Evolutionary conservation across 2,329 filamentous ascomycete species (phyloP).

Genomic region (Anisogramma anomala): DNA sequence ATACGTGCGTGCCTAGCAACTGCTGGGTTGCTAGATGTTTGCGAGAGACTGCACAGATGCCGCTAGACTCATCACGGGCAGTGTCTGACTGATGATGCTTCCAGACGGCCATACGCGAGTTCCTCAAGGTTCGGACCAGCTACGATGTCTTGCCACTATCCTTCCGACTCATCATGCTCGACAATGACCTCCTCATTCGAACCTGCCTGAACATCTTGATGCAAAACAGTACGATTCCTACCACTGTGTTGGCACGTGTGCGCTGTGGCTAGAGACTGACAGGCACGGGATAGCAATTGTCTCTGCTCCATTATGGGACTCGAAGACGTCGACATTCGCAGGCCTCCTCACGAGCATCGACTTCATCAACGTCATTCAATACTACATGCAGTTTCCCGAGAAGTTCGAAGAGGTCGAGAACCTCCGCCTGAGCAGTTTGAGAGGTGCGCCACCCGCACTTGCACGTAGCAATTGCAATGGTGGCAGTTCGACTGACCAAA

Average conservation of each 20-base stretch:
- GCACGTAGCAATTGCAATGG: background rate
- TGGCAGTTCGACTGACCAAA: constrained; percentile 11
- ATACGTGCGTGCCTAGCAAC: background rate
- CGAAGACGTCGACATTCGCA: constrained; percentile 81
- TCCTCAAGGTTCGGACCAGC: constrained; percentile 89
- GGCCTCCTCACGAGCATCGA: constrained; percentile 91
- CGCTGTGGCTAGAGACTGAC: constrained; percentile 2
- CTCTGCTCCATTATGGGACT: constrained; percentile 95
- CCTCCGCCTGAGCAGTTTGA: constrained; percentile 80
- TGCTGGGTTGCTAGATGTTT: background rate
- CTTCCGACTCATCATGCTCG: constrained; percentile 90
- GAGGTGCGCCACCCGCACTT: too few species aligned
- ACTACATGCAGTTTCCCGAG: constrained; percentile 95
- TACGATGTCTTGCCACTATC: constrained; percentile 96
- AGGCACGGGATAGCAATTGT: constrained; percentile 61
- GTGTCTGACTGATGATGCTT: constrained; percentile 12
- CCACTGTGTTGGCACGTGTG: background rate
- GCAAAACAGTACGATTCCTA: constrained; percentile 63
- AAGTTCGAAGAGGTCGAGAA: constrained; percentile 83
- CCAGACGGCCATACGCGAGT: constrained; percentile 84
- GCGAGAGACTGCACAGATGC: background rate
- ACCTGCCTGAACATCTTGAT: constrained; percentile 93
- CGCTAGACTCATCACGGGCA: background rate
- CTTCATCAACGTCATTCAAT: constrained; percentile 97
- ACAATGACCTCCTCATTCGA: constrained; percentile 89